Evolutionary conservation across 768 basidiomycete genomes (phyloP), one percentile per base, ranked within the genome.

Genomic region (Amylocystis lapponica): DNA sequence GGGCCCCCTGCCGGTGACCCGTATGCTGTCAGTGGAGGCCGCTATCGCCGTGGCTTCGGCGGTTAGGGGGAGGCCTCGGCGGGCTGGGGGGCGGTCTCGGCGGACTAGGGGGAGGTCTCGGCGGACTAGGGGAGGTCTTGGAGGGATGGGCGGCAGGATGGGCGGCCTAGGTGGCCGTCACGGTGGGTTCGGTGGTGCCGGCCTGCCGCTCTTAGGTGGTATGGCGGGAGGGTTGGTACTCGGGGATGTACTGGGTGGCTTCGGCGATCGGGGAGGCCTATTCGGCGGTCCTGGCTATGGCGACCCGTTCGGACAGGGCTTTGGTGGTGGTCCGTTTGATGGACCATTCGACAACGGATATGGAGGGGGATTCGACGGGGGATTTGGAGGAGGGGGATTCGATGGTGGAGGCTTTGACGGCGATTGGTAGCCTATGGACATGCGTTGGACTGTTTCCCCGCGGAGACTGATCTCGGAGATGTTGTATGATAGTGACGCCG

Each of bases 341-440:
- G 37, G 30, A 12, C n/a, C n/a, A n/a, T 21, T 7, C 36, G 19
- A 20, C n/a, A 5, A n/a, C 36, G 36, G 36, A 14, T 45, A 47
- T 33, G 36, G 39, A 34, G 70, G 66, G n/a, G 71, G 66, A 1
- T 60, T 66, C 44, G 58, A 62, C 29, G 63, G 57, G 23, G 27
- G 16, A 22, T 16, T 22, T 36, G 51, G 45, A 36, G 55, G 53
- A 27, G 51, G 46, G 17, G 58, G 55, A n/a, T 57, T 57, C 32
- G 58, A 39, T 14, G 58, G 54, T 8, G 55, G 53, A 16, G 49
- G 36, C 36, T 49, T 54, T 27, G 50, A n/a, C n/a, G n/a, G n/a
- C n/a, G n/a, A n/a, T n/a, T n/a, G n/a, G n/a, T n/a, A n/a, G n/a
- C n/a, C n/a, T n/a, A n/a, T n/a, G n/a, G n/a, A n/a, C n/a, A n/a